Evolutionary conservation across 1,284 basidiomycete genomes (phyloP), one percentile per base, ranked within the genome.

Genomic region (Cutaneotrichosporon dermatis): DNA sequence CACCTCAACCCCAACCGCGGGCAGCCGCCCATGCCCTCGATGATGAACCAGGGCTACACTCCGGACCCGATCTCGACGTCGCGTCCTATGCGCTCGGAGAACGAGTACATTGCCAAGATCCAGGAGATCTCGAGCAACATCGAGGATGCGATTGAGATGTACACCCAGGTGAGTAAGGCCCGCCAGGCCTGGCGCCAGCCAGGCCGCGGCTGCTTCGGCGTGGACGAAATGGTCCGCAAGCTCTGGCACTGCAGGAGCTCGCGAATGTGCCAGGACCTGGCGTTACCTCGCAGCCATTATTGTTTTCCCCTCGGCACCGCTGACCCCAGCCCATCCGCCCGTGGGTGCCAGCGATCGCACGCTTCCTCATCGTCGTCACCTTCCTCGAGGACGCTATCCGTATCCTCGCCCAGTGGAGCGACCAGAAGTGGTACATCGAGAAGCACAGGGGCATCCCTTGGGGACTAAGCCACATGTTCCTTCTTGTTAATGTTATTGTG

Each of bases 351-450:
- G 88, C 92, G 53, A 87, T 98, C 75, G 96, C 93, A 62, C 85
- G 96, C 66, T 98, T 98, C 80, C 80, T 99, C 66, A 99, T 99
- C 77, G 92, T 99, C 57, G 92, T 96, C 46, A 99, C 95, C 5
- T 99, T 99, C 81, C 81, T 95, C 75, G 95, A 99, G 82, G 75
- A 99, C 77, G 92, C 95, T 9, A 80, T 96, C 73, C 83, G 95
- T 68, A 99, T 99, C 76, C 65, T 90, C 62, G 92, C 92, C 9
- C 95, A 98, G 78, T 97, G 92, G 92, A 76, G 84, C 55, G 95
- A 99, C 80, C 95, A 99, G 79, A 84, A 94, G 55, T 97, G 93
- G 90, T 97, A 96, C 78, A 82, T 97, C 70, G 89, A 94, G 79
- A 88, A 87, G 90, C 92, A 98, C 80, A 85, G 96, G 74, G 84